Base-by-base conservation (phyloP, 768 basidiomycete species). In the Pleurotus ostreatus region DNA sequence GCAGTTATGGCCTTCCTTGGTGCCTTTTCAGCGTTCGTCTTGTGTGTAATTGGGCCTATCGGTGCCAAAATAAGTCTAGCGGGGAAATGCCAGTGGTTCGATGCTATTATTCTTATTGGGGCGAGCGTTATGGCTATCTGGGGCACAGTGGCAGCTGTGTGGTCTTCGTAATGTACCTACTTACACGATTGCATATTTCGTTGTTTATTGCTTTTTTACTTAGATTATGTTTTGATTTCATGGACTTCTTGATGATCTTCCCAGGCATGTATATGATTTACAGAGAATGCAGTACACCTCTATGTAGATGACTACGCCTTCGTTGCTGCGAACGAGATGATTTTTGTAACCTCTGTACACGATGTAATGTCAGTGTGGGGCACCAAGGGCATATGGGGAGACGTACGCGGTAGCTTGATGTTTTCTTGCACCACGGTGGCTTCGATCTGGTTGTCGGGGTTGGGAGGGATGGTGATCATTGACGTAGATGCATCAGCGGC, bases 1-100 rank as follows among this genome's bases (percentile, higher is more conserved):
- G 78, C 84, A 4, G 74, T 88, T 69, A 93, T 94, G 89, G 90
- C 92, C 1, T 90, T 97, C 68, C 74, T 98, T 52, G 95, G 95
- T 2, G 86, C 91, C n/a, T 92, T 93, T 68, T 85, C 87, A 37
- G 89, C 92, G 0, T 85, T 85, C 60, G 72, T 85, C 63, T 78
- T 92, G 20, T 89, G 88, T 59, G 79, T 90, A 20, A 84, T 92
- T 57, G 83, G 87, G 8, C 94, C 93, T 4, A 74, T 95, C 39
- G 74, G 81, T 22, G 88, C 88, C 4, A 89, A 89, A 66, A 72
- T 87, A 13, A 77, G 75, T 48, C 71, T 92, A 56, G 73, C 78
- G 20, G 73, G 79, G 3, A 72, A 66, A 43, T 82, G 80, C 60
- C 65, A 70, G 11, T 47, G 71, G 43, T 70, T 82, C 46, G 92